phyloP scores from a whole-genome alignment of 78 protist species.

The Dictyostelium brefeldianum region DNA sequence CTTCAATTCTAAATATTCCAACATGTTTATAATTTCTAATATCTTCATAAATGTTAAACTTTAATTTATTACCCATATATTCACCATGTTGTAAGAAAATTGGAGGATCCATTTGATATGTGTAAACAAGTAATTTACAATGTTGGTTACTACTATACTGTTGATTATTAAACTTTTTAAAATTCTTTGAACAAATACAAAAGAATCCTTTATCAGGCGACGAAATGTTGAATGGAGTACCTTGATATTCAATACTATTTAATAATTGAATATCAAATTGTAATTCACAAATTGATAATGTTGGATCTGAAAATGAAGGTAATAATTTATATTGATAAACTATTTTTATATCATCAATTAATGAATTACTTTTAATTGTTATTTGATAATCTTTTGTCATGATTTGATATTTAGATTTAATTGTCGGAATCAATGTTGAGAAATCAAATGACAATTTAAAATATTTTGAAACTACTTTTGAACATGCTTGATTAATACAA shows the following conservation, averaged over 20 bases:
- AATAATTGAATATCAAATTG: not conserved
- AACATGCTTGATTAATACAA: not conserved
- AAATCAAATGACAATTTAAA: not conserved
- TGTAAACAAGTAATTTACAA: constrained; percentile 12
- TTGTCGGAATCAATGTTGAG: not conserved
- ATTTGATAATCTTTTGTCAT: not conserved
- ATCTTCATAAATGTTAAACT: not conserved
- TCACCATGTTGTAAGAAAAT: not conserved
- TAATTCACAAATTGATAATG: not conserved
- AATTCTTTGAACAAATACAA: constrained; percentile 26
- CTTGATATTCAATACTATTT: not conserved
- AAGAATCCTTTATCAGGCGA: not conserved
- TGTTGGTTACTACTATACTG: not conserved
- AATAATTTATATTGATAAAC: not conserved
- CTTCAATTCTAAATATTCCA: constrained; percentile 4
- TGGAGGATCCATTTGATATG: constrained; percentile 27
- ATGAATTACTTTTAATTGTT: constrained; percentile 3
- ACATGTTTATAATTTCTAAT: not conserved
- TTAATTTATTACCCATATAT: not conserved
- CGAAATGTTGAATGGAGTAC: not conserved
- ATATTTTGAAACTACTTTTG: not conserved
- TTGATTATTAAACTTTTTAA: not conserved
- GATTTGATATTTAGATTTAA: not conserved
- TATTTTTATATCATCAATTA: not conserved
- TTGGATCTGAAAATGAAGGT: not conserved